A percentile compares a stretch with the other conserved stretches of the same genome.
These are phyloP conservation scores for Citrus sp. DNA, from an alignment of 345 rosid genomes.

Conservation along the genomic window DNA sequence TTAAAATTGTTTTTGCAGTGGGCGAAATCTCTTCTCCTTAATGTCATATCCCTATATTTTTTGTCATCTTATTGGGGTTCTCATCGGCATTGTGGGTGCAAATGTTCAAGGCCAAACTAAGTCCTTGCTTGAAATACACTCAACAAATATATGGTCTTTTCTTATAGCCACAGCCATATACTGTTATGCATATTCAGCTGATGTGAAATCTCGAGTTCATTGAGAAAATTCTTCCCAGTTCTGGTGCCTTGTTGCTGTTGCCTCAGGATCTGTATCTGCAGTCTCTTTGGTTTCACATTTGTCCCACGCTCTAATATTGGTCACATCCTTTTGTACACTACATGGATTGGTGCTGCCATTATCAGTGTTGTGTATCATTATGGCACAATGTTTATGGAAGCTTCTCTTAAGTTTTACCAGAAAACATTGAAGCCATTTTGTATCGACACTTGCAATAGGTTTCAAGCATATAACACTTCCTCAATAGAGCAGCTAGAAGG, in stretches of 20 bases:
- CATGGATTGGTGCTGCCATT: not conserved
- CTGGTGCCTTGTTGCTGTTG: not conserved
- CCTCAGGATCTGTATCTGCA: not conserved
- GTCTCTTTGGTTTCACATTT: not conserved
- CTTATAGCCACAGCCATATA: not conserved
- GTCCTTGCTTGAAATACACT: not conserved
- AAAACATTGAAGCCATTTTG: not conserved
- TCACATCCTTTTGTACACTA: not conserved
- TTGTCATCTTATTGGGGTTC: not conserved
- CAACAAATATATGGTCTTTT: not conserved
- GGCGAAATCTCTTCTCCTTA: no score
- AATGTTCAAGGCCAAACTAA: not conserved
- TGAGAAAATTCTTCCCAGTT: not conserved
- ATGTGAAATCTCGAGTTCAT: not conserved
- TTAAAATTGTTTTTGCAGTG: no score
- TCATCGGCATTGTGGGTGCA: no score
- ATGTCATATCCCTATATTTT: no score
- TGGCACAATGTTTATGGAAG: not conserved
- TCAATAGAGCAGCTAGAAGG: no score
- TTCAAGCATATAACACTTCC: no score
- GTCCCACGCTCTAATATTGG: not conserved
- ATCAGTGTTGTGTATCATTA: not conserved
- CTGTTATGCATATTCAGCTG: not conserved
- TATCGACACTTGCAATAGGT: no score
- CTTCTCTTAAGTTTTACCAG: not conserved